Evolutionary conservation across 306 rosid genomes (phyloP).

Genomic region (Vachellia collinsii): DNA sequence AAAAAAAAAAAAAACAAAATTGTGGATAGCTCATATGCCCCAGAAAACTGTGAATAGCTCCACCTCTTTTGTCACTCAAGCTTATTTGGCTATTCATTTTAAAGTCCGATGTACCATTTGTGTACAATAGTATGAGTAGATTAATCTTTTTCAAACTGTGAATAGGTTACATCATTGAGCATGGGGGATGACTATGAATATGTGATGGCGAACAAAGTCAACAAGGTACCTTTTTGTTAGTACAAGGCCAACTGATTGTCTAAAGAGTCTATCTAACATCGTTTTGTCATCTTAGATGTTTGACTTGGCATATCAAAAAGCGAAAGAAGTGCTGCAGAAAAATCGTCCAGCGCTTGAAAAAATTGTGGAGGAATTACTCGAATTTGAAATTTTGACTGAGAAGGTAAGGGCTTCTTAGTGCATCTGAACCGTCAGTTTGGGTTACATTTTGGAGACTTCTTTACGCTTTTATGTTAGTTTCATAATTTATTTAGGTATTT

Average conservation of each 20-base stretch:
- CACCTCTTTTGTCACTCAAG: not conserved
- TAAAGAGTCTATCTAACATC: constrained; percentile 24
- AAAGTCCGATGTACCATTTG: not conserved
- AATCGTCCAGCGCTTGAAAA: constrained; percentile 83
- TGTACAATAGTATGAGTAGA: not conserved
- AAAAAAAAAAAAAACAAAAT: too few species aligned
- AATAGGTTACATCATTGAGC: constrained; percentile 75
- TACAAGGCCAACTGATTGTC: constrained; percentile 8
- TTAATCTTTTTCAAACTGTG: not conserved
- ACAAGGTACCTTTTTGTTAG: constrained; percentile 56
- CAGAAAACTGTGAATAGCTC: not conserved
- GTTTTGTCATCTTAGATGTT: constrained; percentile 58
- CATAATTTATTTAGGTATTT: not conserved
- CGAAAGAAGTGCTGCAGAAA: constrained; percentile 74
- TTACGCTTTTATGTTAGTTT: not conserved
- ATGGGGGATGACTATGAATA: constrained; percentile 88
- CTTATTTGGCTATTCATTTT: not conserved
- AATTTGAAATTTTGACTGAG: constrained; percentile 83
- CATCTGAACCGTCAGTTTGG: constrained; percentile 12
- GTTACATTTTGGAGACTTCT: not conserved
- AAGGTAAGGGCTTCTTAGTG: constrained; percentile 58
- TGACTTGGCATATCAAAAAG: constrained; percentile 85
- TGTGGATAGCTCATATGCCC: too few species aligned
- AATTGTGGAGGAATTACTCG: constrained; percentile 82
- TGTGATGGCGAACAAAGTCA: constrained; percentile 88